These are phyloP conservation scores for Coniochaeta prunicola DNA, from an alignment of 2,329 filamentous ascomycete species.

Conservation along the genomic window DNA sequence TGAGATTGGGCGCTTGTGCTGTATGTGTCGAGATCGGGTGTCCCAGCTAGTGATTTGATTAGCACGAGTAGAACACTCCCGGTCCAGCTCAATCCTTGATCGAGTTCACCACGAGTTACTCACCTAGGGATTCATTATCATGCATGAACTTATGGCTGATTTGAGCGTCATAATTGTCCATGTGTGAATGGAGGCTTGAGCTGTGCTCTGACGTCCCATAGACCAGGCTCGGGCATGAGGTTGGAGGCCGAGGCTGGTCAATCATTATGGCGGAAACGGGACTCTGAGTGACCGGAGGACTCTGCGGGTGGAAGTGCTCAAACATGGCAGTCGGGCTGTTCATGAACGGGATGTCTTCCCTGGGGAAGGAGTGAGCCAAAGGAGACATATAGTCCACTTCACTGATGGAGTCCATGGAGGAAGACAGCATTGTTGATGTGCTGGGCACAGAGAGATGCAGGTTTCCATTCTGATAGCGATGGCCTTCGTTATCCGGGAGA, in stretches of 20 bases:
- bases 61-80: not conserved
- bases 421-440: slow-evolving; percentile 39
- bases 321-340: slow-evolving; percentile 51
- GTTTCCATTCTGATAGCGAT: slow-evolving; percentile 34
- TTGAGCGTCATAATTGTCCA: slow-evolving; percentile 50
- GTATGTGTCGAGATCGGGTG: slow-evolving; percentile 45
- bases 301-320: slow-evolving; percentile 46
- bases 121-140: slow-evolving; percentile 50
- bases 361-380: slow-evolving; percentile 43
- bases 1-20: slow-evolving; percentile 41
- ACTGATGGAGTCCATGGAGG: slow-evolving; percentile 52
- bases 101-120: slow-evolving; percentile 24
- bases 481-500: slow-evolving; percentile 30
- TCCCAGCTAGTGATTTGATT: slow-evolving; percentile 28
- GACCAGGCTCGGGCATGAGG: slow-evolving; percentile 53
- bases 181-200: slow-evolving; percentile 53
- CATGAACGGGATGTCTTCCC: slow-evolving; percentile 50
- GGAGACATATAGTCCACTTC: slow-evolving; percentile 55
- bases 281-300: slow-evolving; percentile 47
- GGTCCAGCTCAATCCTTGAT: not conserved
- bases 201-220: slow-evolving; percentile 54
- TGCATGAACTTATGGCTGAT: slow-evolving; percentile 45
- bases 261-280: slow-evolving; percentile 48
- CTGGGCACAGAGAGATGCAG: slow-evolving; percentile 29
- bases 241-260: slow-evolving; percentile 46